Evolutionary conservation across 306 rosid species (phyloP).

Genomic region (Trifolium subterraneum): DNA sequence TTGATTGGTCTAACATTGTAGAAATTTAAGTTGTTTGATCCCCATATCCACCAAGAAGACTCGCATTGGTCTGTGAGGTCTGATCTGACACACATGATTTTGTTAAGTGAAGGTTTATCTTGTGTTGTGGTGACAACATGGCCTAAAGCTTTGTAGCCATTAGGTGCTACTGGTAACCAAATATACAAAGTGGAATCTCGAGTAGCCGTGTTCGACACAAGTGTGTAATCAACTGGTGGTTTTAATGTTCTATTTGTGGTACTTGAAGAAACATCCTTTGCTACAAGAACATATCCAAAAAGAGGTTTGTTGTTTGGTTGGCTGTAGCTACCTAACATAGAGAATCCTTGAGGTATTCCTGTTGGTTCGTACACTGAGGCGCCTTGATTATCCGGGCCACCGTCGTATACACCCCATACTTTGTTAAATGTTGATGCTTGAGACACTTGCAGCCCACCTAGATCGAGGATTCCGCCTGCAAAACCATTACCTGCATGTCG

Average conservation of each 20-base stretch:
- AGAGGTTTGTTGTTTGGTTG: conserved; percentile 75
- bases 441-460: conserved; percentile 68
- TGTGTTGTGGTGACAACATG: conserved; percentile 59
- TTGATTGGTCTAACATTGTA: conserved; percentile 60
- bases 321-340: conserved; percentile 62
- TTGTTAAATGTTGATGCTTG: conserved; percentile 62
- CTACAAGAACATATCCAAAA: conserved; percentile 71
- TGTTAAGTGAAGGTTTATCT: conserved; percentile 64
- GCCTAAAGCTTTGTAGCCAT: conserved; percentile 75
- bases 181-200: conserved; percentile 59
- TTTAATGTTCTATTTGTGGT: conserved; percentile 38
- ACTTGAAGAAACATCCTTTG: conserved; percentile 46
- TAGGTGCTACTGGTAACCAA: conserved; percentile 72
- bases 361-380: conserved; percentile 73
- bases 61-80: conserved; percentile 71
- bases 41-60: conserved; percentile 66
- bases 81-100: conserved; percentile 59
- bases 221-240: conserved; percentile 64
- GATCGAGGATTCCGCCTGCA: conserved; percentile 61
- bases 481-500: conserved; percentile 54
- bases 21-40: conserved; percentile 52
- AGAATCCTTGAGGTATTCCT: conserved; percentile 69
- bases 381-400: conserved; percentile 68
- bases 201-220: conserved; percentile 64
- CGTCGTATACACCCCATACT: conserved; percentile 61